Base-by-base conservation (phyloP, 2,329 filamentous ascomycete genomes). In the Hypoxylon sp. region DNA sequence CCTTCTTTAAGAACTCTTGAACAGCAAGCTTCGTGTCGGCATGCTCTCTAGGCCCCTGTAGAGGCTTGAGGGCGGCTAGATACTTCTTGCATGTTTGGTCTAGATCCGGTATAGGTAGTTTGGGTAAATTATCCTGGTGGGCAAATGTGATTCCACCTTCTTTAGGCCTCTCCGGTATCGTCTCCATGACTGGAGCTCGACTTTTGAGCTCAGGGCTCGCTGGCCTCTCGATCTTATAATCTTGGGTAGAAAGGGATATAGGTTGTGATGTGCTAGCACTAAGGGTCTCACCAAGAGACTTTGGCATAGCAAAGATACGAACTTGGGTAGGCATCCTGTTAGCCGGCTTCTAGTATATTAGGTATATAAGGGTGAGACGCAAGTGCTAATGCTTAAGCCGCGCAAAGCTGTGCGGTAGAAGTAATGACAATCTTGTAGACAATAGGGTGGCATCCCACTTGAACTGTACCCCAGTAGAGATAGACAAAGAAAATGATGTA, bases 371-470 rank as follows among this genome's bases (percentile, higher is more conserved):
- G 92, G 90, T 73, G 91, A 93, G 80, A 97, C 88, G 77, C 84
- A 87, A 75, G 92, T 97, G 82, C 90, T 88, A 75, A 97, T 90
- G 78, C 92, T 95, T 75, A 97, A 85, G 78, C 94, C 91, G 85
- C 93, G 93, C 83, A 97, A 84, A 78, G 93, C 92, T 81, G 91
- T 97, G 85, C 93, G 93, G 85, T 93, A 96, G 83, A 97, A 97
- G 83, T 97, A 97, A 80, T 97, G 93, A 78, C 92, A 97, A 81
- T 97, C 92, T 86, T 96, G 91, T 64, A 93, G 84, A 81, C 85
- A 97, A 81, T 93, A 95, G 76, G 86, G 81, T 85, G 92, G 92
- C 93, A 97, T 97, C 84, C 86, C 84, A 86, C 81, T 83, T 73
- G 78, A 76, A 59, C 66, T 72, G 61, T 24, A 64, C 74, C 69